phyloP scores from a whole-genome alignment of 2,329 filamentous ascomycete genomes.

The Cadophora luteo-olivacea region DNA sequence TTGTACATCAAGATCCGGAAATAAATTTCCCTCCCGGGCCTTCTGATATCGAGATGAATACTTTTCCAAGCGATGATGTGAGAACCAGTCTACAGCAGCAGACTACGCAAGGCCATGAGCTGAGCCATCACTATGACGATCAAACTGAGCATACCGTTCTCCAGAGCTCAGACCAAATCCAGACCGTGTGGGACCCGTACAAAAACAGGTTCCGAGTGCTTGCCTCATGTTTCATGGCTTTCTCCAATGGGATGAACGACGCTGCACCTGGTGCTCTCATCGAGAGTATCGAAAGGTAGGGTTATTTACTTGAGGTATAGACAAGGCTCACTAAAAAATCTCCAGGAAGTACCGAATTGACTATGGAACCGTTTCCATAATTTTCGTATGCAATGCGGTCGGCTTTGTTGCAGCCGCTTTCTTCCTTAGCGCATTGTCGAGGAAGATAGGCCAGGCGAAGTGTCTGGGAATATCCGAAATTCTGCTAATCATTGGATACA shows the following conservation, averaged over 20 bases:
- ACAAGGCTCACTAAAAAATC: not conserved
- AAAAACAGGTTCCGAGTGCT: slow-evolving; percentile 75
- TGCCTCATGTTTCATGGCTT: slow-evolving; percentile 67
- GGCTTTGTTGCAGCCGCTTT: slow-evolving; percentile 79
- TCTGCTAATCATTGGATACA: slow-evolving; percentile 64
- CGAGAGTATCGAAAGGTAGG: slow-evolving; percentile 74
- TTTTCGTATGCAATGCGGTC: slow-evolving; percentile 77
- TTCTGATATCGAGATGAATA: slow-evolving; percentile 23
- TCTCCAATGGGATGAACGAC: slow-evolving; percentile 76
- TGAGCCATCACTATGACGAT: not conserved
- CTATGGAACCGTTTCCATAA: slow-evolving; percentile 78
- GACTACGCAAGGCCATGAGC: not conserved
- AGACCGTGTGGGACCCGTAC: slow-evolving; percentile 47
- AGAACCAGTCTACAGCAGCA: not conserved
- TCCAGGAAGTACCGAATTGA: slow-evolving; percentile 70
- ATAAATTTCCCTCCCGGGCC: not conserved
- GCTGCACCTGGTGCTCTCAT: slow-evolving; percentile 77
- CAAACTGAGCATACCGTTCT: not conserved
- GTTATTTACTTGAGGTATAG: no score
- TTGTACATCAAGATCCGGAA: not conserved
- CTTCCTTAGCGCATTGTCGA: slow-evolving; percentile 64
- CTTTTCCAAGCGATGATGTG: not conserved
- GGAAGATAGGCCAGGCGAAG: slow-evolving; percentile 67
- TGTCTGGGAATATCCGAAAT: slow-evolving; percentile 63
- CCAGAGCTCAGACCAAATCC: slow-evolving; percentile 9